These are phyloP conservation scores for Stachybotrys echinatus DNA, from an alignment of 2,329 filamentous ascomycete genomes.

Conservation along the genomic window DNA sequence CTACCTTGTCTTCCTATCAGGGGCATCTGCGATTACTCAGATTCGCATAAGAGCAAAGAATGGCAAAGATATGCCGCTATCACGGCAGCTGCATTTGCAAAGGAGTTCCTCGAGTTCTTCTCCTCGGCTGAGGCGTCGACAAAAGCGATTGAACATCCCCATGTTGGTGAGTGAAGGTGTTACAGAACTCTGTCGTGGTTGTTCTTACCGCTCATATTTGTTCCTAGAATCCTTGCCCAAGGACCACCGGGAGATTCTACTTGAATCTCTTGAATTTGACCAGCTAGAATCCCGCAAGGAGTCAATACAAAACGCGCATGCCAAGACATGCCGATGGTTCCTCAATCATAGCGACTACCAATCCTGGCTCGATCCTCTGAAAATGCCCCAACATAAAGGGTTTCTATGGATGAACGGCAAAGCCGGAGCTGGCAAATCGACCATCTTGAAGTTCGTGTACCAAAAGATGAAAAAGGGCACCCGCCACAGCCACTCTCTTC, in stretches of 20 bases:
- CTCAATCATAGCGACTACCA: background rate
- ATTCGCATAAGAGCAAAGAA: slow-evolving; percentile 18
- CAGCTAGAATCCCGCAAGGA: background rate
- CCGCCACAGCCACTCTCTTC: background rate
- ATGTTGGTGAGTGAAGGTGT: too few species aligned
- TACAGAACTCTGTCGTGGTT: too few species aligned
- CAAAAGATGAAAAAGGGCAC: background rate
- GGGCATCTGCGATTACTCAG: slow-evolving; percentile 31
- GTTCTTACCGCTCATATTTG: too few species aligned
- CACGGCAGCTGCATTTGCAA: slow-evolving; percentile 18
- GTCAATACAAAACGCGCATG: background rate
- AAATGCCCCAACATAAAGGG: background rate
- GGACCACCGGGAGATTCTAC: too few species aligned
- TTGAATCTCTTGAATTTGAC: background rate
- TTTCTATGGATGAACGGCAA: background rate
- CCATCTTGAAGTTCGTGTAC: background rate
- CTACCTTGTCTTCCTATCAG: slow-evolving; percentile 27
- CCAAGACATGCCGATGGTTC: background rate
- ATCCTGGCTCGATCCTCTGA: background rate
- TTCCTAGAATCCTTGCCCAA: too few species aligned
- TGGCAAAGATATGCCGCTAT: slow-evolving; percentile 30
- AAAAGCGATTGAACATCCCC: too few species aligned
- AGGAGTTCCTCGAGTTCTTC: slow-evolving; percentile 3
- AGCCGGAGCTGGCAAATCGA: background rate
- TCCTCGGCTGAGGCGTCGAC: background rate